phyloP scores from a whole-genome alignment of 805 yeast species.

The Ogataea nitratoaversa region DNA sequence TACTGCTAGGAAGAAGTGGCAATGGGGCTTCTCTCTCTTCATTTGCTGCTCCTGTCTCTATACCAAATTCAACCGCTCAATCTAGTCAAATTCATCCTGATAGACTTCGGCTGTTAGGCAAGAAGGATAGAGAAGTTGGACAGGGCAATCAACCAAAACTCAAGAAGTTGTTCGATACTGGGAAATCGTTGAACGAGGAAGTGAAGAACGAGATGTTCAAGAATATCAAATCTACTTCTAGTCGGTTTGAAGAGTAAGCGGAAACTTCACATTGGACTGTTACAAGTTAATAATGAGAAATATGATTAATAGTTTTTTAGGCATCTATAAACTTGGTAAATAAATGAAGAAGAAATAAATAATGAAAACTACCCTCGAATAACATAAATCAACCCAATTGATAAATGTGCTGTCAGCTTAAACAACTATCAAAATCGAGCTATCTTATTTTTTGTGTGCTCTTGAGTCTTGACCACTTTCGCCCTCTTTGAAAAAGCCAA shows the following conservation, averaged over 20 bases:
- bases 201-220: slow-evolving; percentile 21
- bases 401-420: too few relatives aligned
- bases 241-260: slow-evolving; percentile 12
- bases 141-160: slow-evolving; percentile 1
- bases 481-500: slow-evolving; percentile 13
- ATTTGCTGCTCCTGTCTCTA: background rate
- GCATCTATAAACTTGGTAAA: too few relatives aligned
- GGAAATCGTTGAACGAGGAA: slow-evolving; percentile 24
- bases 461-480: slow-evolving; percentile 20
- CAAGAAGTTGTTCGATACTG: slow-evolving; percentile 20
- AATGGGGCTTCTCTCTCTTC: background rate
- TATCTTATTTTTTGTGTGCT: too few relatives aligned
- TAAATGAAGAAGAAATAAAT: too few relatives aligned
- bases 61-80: background rate
- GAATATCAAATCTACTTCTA: slow-evolving; percentile 9
- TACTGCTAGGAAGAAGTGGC: slow-evolving; percentile 9
- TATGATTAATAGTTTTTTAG: too few relatives aligned
- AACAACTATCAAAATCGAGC: too few relatives aligned
- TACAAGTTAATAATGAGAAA: too few relatives aligned
- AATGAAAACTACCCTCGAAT: too few relatives aligned
- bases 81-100: slow-evolving; percentile 1
- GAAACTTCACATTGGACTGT: too few relatives aligned
- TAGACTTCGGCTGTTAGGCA: background rate
- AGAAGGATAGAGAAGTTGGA: background rate
- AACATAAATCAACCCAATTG: too few relatives aligned